These are phyloP conservation scores for Microcos paniculata DNA, from an alignment of 345 rosid genomes.

Conservation along the genomic window DNA sequence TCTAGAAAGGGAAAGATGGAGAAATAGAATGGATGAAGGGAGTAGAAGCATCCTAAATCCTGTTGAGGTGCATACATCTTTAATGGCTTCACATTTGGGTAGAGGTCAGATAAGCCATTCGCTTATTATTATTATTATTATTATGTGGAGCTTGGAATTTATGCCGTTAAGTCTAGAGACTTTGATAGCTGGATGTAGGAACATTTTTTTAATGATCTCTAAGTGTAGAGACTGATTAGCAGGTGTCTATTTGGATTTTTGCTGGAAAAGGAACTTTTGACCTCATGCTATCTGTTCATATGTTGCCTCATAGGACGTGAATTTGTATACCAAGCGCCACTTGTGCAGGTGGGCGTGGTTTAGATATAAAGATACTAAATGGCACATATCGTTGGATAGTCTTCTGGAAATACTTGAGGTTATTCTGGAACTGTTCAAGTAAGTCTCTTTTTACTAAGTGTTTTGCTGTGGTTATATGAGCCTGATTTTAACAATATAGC, in stretches of 20 bases:
- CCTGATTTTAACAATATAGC: too few species aligned
- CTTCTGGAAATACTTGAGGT: not conserved
- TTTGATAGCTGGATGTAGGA: not conserved
- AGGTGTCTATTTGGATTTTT: not conserved
- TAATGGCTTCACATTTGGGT: not conserved
- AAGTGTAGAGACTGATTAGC: conserved; percentile 1
- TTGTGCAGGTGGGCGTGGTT: not conserved
- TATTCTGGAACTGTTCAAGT: too few species aligned
- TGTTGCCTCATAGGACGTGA: not conserved
- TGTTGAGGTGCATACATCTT: not conserved
- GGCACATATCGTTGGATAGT: not conserved
- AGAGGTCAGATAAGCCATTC: not conserved
- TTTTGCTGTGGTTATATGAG: too few species aligned
- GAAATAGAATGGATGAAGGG: not conserved
- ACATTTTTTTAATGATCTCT: not conserved
- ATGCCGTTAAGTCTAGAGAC: not conserved
- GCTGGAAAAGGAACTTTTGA: not conserved
- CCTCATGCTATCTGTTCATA: not conserved
- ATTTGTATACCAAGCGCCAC: not conserved
- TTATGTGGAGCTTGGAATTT: not conserved
- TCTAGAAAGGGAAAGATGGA: not conserved
- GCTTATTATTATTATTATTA: too few species aligned
- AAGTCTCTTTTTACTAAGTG: too few species aligned
- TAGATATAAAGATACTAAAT: not conserved
- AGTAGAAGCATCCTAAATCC: not conserved